A percentile compares a stretch with the other conserved stretches of the same genome.
phyloP scores from a whole-genome alignment of 2,329 filamentous ascomycete genomes.

The Pestalotiopsis sp. region DNA sequence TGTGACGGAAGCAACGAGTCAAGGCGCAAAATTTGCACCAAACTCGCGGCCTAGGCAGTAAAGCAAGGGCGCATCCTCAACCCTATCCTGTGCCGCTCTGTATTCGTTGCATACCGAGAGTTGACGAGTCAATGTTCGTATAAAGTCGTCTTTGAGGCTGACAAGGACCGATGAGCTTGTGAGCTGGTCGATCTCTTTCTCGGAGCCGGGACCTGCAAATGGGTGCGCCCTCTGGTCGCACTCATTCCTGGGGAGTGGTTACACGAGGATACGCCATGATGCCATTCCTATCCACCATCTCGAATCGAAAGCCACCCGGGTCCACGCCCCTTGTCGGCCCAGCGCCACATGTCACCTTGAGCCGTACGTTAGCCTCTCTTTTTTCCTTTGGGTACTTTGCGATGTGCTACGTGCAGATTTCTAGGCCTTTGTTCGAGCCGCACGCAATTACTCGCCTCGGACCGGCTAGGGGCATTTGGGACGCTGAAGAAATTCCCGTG shows the following conservation, averaged over 20 bases:
- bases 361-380: not conserved
- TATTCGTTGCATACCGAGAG: not conserved
- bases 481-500: not conserved
- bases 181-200: not conserved
- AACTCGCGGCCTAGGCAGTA: not conserved
- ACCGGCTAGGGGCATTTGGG: not conserved
- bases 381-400: not conserved
- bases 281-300: not conserved
- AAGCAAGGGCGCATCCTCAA: not conserved
- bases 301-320: not conserved
- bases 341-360: not conserved
- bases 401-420: not conserved
- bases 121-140: not conserved
- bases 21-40: not conserved
- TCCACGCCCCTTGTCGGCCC: not conserved
- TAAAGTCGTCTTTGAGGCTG: not conserved
- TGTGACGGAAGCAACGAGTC: not conserved
- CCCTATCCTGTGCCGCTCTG: not conserved
- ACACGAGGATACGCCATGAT: conserved; percentile 4
- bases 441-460: not conserved
- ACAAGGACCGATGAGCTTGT: not conserved
- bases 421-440: not conserved
- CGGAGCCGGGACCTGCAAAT: not conserved
- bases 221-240: not conserved
- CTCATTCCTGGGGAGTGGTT: not conserved